Percentiles rank a stretch among this genome's conserved stretches.
These are phyloP conservation scores for Phanerodontia chrysosporium DNA, from an alignment of 768 basidiomycete genomes.

Conservation along the genomic window DNA sequence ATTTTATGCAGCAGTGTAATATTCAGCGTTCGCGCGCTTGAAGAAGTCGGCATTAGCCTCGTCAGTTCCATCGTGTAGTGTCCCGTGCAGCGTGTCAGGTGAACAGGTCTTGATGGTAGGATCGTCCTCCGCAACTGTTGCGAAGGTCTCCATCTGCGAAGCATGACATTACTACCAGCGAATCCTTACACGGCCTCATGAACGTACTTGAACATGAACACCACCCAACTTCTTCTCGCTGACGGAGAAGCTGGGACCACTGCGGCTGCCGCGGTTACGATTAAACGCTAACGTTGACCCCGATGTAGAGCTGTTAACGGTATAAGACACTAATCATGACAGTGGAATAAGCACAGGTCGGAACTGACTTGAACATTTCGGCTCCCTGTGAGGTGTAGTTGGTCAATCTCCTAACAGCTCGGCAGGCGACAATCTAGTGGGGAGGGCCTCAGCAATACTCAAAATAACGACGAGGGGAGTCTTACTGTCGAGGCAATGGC, in stretches of 20 bases:
- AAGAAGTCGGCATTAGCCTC: background rate
- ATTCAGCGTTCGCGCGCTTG: constrained; percentile 7
- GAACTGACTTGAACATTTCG: constrained; percentile 37
- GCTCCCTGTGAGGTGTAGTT: constrained; percentile 48
- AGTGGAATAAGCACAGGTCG: no score
- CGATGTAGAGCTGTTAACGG: constrained; percentile 27
- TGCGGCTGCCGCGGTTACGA: constrained; percentile 35
- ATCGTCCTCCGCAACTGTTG: constrained; percentile 6
- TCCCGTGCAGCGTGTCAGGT: background rate
- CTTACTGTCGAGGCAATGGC: constrained; percentile 62
- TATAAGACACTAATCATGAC: constrained; percentile 33
- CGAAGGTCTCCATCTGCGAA: constrained; percentile 60
- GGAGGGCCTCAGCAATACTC: background rate
- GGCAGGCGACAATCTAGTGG: constrained; percentile 58
- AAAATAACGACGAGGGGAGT: background rate
- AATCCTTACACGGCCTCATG: background rate
- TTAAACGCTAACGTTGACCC: constrained; percentile 46
- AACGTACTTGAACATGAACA: constrained; percentile 52
- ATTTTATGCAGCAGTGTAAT: constrained; percentile 1
- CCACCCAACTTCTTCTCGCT: constrained; percentile 40
- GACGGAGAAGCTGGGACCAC: constrained; percentile 19
- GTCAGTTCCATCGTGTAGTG: background rate
- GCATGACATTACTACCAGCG: background rate
- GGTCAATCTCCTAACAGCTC: constrained; percentile 57
- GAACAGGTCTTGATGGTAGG: background rate